Evolutionary conservation across 108 stramenopile species (phyloP).

Genomic region (Aurantiochytrium sp.): DNA sequence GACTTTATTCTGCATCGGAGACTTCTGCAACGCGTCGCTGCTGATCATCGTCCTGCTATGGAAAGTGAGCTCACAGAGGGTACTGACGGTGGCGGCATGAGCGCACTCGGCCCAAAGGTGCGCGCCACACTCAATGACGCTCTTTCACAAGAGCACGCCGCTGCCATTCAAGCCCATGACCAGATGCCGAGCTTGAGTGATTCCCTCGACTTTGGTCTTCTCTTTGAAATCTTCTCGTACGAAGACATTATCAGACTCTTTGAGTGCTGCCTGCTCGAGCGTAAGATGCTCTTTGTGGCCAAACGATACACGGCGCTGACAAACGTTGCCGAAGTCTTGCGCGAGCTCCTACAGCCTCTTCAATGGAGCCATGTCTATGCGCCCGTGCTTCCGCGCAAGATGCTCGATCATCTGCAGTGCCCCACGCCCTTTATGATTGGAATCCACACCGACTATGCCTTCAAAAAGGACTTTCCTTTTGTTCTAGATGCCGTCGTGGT

Average conservation of each 20-base stretch:
- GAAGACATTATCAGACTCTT: constrained; percentile 1
- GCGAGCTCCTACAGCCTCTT: neutral
- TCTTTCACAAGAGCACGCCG: too few species aligned
- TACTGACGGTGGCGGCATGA: too few species aligned
- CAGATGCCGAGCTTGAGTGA: neutral
- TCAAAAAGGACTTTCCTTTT: constrained; percentile 1
- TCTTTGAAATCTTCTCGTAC: neutral
- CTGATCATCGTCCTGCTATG: neutral
- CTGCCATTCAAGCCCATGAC: too few species aligned
- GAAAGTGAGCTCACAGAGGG: too few species aligned
- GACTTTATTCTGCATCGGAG: neutral
- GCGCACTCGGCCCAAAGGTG: too few species aligned
- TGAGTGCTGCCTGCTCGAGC: constrained; percentile 9
- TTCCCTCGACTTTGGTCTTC: neutral
- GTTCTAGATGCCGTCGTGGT: constrained; percentile 3
- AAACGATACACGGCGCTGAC: neutral
- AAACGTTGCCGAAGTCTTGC: neutral
- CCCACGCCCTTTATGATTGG: constrained; percentile 9
- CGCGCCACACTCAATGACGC: too few species aligned
- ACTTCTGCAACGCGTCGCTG: neutral
- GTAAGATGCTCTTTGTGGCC: neutral
- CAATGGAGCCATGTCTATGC: constrained; percentile 19
- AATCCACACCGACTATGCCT: neutral
- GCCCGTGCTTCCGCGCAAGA: constrained; percentile 14
- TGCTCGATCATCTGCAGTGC: constrained; percentile 12